phyloP scores from a whole-genome alignment of 1,284 basidiomycete genomes.

The Moesziomyces antarcticus region DNA sequence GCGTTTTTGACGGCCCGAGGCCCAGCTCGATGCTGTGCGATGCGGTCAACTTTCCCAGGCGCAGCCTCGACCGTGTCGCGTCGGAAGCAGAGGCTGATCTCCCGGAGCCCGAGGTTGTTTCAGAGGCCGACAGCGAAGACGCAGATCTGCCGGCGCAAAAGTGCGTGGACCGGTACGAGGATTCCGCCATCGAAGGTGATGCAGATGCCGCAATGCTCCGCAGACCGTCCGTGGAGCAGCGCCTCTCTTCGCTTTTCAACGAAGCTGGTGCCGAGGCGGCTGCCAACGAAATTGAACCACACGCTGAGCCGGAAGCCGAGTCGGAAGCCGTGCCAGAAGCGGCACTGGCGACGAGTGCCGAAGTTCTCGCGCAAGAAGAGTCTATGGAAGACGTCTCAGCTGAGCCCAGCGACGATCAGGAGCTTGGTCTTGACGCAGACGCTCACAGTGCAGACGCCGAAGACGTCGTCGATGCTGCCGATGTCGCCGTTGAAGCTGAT shows the following conservation, averaged over 20 bases:
- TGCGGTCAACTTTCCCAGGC: constrained; percentile 5
- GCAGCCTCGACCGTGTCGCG: constrained; percentile 28
- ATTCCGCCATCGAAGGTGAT: neutral
- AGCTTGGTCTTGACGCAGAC: no score
- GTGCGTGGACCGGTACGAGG: constrained; percentile 11
- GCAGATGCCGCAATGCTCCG: constrained; percentile 5
- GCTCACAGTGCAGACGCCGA: no score
- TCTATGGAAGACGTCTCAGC: no score
- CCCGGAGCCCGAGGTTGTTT: neutral
- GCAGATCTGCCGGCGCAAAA: constrained; percentile 14
- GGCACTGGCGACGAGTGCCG: no score
- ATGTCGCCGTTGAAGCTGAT: no score
- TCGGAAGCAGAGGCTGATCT: constrained; percentile 34
- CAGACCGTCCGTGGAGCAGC: constrained; percentile 20
- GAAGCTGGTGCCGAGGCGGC: neutral
- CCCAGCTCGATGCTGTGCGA: neutral
- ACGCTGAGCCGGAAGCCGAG: neutral
- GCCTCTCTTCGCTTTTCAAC: constrained; percentile 25
- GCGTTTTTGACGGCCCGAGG: constrained; percentile 12
- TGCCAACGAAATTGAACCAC: neutral
- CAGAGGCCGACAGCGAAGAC: neutral
- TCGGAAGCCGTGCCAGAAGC: neutral
- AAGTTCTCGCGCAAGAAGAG: no score
- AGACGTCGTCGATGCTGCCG: no score
- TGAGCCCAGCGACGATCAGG: no score